Base-by-base conservation (phyloP, 257 asterid species). In the Fraxinus cuspidata region DNA sequence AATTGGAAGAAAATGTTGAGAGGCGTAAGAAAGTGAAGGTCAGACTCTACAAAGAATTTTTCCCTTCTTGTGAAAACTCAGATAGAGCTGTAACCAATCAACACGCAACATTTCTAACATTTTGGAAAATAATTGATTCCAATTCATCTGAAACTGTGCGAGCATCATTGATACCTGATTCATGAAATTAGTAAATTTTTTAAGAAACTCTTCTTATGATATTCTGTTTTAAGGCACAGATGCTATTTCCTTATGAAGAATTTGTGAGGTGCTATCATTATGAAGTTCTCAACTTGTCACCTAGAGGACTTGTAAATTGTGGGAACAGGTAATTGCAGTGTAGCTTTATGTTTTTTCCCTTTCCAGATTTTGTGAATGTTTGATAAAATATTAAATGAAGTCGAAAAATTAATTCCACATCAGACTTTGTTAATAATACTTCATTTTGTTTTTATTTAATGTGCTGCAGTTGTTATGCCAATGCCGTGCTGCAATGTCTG, bases 401-500 rank as follows among this genome's bases (percentile, higher is more conserved):
- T 11, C 25, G 19, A 49, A 25, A 21, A 74, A n/a, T 15, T 38
- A 51, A 51, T 51, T 16, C 10, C 25, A 16, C 10, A 0, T 16
- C 25, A 3, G 63, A 51, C 5, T 49, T 67, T 53, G 1, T 35
- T 29, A 64, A 53, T 44, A 65, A 44, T 64, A 27, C 60, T 75
- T n/a, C 69, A 13, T 67, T 63, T 68, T 75, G 19, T 51, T 74
- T 78, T 72, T 71, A 13, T 44, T 44, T 44, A 13, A 44, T 44
- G 18, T 44, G 77, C 77, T 85, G 86, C 96, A 94, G 98, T 81
- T 94, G 98, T 82, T 94, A 94, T 69, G 98, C 96, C 72, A 94
- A 89, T 85, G 97, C 95, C 23, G 97, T 94, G 79, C 85, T 94
- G 86, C 98, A 94, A 86, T 94, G 98, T 82, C 88, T 94, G 87